Base-by-base conservation (phyloP, 2,329 filamentous ascomycete species). In the Phialophora macrospora region DNA sequence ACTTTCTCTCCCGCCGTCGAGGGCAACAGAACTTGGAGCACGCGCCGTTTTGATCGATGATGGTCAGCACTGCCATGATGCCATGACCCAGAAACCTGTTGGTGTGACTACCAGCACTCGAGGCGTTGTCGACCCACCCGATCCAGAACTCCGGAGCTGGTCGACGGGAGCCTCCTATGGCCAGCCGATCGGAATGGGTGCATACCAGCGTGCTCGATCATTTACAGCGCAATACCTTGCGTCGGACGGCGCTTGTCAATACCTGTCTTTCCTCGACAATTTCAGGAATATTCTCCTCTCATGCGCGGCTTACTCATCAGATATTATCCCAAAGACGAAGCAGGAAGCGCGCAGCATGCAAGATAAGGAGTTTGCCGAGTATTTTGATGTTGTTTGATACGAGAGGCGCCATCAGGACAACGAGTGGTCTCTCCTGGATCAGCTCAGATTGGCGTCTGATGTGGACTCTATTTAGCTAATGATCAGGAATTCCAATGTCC, bases 241-340 rank as follows among this genome's bases (percentile, higher is more conserved):
- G 20, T 26, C 22, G 22, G 48, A 51, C 48, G 8, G 48, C 3
- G 11, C 20, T 51, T 26, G 17, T 26, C 48, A 51, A 24, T 51
- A 14, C n/a, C 52, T 34, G 28, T 55, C 24, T 17, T 34, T 55
- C 6, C 52, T 30, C 26, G 52, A 30, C 11, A 30, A 30, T 20
- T 34, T 28, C 28, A 55, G 52, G n/a, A 20, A 14, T 26, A 41
- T 62, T 17, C 41, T 62, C 30, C 24, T 55, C 17, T 55, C 60
- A 8, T 56, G 60, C 34, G 8, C 56, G 38, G 24, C 56, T 20
- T 59, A 22, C 56, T 59, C 56, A 11, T 59, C 24, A 30, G 56
- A 59, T n/a, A 49, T 24, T 11, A n/a, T 49, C 20, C 8, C 26
- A 12, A 59, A 30, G 38, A 32, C 38, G 24, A 49, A 32, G 41